phyloP scores from a whole-genome alignment of 2,329 filamentous ascomycete genomes.

The Fusarium chaquense region DNA sequence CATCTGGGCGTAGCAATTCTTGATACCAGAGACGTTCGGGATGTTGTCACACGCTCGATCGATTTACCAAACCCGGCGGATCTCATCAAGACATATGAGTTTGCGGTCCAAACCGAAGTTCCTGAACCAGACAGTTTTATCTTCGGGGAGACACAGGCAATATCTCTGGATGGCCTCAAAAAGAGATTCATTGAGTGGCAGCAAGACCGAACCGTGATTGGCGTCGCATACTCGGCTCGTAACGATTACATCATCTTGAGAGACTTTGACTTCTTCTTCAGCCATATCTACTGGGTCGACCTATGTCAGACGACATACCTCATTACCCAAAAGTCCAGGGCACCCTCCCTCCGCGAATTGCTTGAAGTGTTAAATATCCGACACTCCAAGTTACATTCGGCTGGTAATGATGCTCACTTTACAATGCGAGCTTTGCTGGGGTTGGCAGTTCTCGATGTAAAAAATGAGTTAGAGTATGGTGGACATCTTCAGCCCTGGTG shows the following conservation, averaged over 20 bases:
- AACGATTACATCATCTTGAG: background rate
- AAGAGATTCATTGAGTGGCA: slow-evolving; percentile 3
- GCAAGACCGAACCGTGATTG: background rate
- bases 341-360: background rate
- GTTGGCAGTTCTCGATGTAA: slow-evolving; percentile 56
- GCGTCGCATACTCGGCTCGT: slow-evolving; percentile 6
- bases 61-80: background rate
- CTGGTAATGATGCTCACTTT: slow-evolving; percentile 53
- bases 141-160: slow-evolving; percentile 16
- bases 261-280: slow-evolving; percentile 3
- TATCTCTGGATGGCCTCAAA: background rate
- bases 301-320: slow-evolving; percentile 12
- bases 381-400: slow-evolving; percentile 16
- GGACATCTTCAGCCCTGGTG: slow-evolving; percentile 14
- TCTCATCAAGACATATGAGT: slow-evolving; percentile 17
- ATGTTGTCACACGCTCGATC: background rate
- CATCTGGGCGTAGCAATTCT: slow-evolving; percentile 31
- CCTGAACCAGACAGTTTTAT: slow-evolving; percentile 7
- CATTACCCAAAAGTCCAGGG: background rate
- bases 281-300: slow-evolving; percentile 2
- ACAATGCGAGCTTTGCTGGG: slow-evolving; percentile 51
- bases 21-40: slow-evolving; percentile 15
- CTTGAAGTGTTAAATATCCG: slow-evolving; percentile 4
- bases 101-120: background rate
- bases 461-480: background rate